These are phyloP conservation scores for Soucietia sequanensis DNA, from an alignment of 805 yeast genomes.

Conservation along the genomic window DNA sequence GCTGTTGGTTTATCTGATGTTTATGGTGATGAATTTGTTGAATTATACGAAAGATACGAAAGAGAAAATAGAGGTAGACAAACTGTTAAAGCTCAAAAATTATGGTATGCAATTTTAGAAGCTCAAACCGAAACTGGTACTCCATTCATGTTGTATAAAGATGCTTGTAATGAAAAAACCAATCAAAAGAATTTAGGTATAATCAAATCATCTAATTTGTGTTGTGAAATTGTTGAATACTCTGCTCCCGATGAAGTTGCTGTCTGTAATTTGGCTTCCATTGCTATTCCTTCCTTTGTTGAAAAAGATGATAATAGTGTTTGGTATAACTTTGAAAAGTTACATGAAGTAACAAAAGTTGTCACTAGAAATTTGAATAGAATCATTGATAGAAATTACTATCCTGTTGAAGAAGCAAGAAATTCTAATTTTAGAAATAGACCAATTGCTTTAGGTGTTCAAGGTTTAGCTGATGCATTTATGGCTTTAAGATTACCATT, in stretches of 20 bases:
- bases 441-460: conserved; percentile 65
- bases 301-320: conserved; percentile 39
- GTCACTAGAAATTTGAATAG: conserved; percentile 55
- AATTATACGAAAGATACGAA: conserved; percentile 52
- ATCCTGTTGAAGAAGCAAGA: conserved; percentile 56
- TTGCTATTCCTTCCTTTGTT: conserved; percentile 57
- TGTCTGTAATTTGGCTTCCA: conserved; percentile 60
- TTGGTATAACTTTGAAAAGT: conserved; percentile 55
- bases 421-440: conserved; percentile 56
- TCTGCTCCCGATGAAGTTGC: conserved; percentile 58
- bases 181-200: conserved; percentile 61
- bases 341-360: conserved; percentile 54
- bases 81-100: conserved; percentile 56
- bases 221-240: conserved; percentile 64
- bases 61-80: conserved; percentile 47
- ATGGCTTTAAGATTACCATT: conserved; percentile 56
- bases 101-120: conserved; percentile 60
- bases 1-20: conserved; percentile 56
- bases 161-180: conserved; percentile 57
- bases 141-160: conserved; percentile 64
- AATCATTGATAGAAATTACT: conserved; percentile 55
- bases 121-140: conserved; percentile 67
- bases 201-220: conserved; percentile 59
- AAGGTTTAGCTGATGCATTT: conserved; percentile 60
- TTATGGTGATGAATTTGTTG: conserved; percentile 56